Percentiles rank a stretch among this genome's conserved stretches.
phyloP scores from a whole-genome alignment of 2,329 filamentous ascomycete species.

The Alternaria metachromatica region DNA sequence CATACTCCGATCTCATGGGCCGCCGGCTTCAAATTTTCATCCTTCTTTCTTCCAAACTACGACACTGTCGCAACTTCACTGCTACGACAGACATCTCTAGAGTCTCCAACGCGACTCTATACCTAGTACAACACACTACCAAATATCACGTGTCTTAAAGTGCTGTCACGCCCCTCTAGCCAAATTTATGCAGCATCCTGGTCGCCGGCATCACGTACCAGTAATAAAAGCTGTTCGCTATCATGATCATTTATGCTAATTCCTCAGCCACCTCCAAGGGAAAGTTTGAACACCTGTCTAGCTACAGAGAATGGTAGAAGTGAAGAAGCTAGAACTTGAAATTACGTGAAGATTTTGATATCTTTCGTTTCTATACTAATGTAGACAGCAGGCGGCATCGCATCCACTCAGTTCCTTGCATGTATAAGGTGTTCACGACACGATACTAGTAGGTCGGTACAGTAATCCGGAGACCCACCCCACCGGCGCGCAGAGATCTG shows the following conservation, averaged over 20 bases:
- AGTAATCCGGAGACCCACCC: background rate
- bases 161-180: background rate
- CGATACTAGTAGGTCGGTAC: background rate
- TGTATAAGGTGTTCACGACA: background rate
- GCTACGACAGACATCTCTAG: background rate
- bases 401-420: background rate
- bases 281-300: background rate
- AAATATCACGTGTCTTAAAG: background rate
- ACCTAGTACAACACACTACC: background rate
- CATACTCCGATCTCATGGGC: background rate
- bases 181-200: background rate
- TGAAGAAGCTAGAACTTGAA: background rate
- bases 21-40: background rate
- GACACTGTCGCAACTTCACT: background rate
- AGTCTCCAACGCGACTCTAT: background rate
- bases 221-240: background rate
- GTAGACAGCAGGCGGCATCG: background rate
- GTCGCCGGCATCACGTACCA: background rate
- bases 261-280: background rate
- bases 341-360: background rate
- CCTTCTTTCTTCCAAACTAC: background rate
- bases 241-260: background rate
- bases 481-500: background rate
- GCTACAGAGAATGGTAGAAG: background rate
- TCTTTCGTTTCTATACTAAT: background rate